These are phyloP conservation scores for Rhodosorus marinus DNA, from an alignment of 23 red algal species.

Conservation along the genomic window DNA sequence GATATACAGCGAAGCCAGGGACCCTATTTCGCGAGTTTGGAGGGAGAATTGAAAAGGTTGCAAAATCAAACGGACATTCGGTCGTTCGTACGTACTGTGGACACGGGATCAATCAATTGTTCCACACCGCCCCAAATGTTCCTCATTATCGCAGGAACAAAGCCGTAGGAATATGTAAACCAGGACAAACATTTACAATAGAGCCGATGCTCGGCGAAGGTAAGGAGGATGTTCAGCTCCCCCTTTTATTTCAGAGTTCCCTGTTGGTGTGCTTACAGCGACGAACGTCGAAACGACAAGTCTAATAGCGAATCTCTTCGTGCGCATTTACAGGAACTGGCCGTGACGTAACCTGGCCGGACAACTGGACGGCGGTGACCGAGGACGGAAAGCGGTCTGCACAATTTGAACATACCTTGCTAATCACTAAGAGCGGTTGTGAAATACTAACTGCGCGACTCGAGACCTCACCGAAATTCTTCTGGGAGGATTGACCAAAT, in stretches of 20 bases:
- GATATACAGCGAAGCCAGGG: constrained; percentile 70
- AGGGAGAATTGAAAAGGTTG: constrained; percentile 46
- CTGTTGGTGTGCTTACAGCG: no score
- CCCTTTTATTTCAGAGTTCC: no score
- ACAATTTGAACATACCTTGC: constrained; percentile 88
- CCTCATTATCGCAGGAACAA: constrained; percentile 83
- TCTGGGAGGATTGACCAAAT: constrained; percentile 62
- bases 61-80: constrained; percentile 15
- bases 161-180: constrained; percentile 49
- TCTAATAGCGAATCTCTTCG: no score
- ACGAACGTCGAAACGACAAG: no score
- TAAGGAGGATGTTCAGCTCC: no score
- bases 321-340: no score
- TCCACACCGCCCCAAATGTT: constrained; percentile 89
- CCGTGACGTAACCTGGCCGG: constrained; percentile 77
- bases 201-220: constrained; percentile 83
- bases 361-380: constrained; percentile 89
- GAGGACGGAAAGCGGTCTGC: constrained; percentile 50
- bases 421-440: constrained; percentile 38
- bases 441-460: constrained; percentile 71
- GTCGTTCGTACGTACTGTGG: constrained; percentile 91
- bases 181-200: constrained; percentile 71
- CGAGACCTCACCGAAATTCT: constrained; percentile 38
- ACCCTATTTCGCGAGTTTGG: constrained; percentile 66
- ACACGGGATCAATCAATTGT: constrained; percentile 67